A percentile compares a stretch with the other conserved stretches of the same genome.
Evolutionary conservation across 192 early-diverging fungal genomes (phyloP).

Genomic region (Lobulomyces angularis): DNA sequence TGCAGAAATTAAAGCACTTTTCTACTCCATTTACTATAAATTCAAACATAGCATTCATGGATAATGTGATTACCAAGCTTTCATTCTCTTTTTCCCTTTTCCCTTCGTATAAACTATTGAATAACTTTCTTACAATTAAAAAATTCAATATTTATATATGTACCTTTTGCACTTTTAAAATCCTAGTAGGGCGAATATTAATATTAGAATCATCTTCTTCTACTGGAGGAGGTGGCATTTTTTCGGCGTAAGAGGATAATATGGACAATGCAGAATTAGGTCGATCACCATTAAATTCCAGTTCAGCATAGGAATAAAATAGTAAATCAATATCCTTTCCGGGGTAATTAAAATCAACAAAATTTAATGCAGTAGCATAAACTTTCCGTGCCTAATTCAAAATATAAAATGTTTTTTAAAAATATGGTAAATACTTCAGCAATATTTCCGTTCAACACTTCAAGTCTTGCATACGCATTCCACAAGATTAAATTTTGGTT

Average conservation of each 20-base stretch:
- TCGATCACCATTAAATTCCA: conserved; percentile 9
- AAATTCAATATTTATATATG: no score
- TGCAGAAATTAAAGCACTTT: conserved; percentile 8
- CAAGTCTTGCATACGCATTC: conserved; percentile 22
- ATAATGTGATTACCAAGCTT: conserved; percentile 4
- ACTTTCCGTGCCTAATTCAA: conserved; percentile 30
- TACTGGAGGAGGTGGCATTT: no score
- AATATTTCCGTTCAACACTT: conserved; percentile 11
- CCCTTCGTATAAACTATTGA: conserved; percentile 6
- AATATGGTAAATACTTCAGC: conserved; percentile 14
- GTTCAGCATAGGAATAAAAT: conserved; percentile 16
- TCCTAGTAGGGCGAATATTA: conserved; percentile 4
- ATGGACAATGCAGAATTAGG: conserved; percentile 9
- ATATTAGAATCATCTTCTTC: conserved; percentile 7
- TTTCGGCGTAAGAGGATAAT: conserved; percentile 9
- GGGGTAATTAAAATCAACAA: conserved; percentile 10
- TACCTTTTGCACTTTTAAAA: conserved; percentile 7
- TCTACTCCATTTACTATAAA: conserved; percentile 5
- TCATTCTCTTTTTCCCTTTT: not conserved
- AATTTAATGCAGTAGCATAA: conserved; percentile 21
- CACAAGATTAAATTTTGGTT: conserved; percentile 26
- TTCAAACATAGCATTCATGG: not conserved
- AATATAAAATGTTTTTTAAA: not conserved
- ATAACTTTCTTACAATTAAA: no score
- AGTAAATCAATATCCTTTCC: conserved; percentile 15